Conservation (phyloP, 2,329 filamentous ascomycete species). For the Fusarium irregulare region DNA sequence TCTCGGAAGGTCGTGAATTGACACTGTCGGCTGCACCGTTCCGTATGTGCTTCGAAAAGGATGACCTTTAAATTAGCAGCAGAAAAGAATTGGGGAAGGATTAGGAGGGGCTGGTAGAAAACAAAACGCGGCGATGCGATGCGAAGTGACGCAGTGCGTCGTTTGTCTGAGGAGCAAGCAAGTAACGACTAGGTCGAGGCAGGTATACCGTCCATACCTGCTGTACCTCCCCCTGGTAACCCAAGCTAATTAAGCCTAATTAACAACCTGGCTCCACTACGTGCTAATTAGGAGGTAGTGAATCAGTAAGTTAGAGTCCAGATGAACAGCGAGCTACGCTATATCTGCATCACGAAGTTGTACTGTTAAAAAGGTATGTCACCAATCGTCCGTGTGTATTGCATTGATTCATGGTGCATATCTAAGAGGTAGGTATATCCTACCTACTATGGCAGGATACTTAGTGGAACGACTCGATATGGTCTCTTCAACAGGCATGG, state of each 20-base stretch:
- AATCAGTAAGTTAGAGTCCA: background rate
- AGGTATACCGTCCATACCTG: constrained; percentile 31
- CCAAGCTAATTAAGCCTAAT: constrained; percentile 21
- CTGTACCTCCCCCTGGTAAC: constrained; percentile 36
- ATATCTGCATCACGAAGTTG: background rate
- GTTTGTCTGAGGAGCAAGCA: constrained; percentile 46
- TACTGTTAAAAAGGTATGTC: background rate
- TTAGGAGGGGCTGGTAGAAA: constrained; percentile 1
- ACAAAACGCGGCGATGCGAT: constrained; percentile 35
- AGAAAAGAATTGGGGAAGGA: constrained; percentile 4
- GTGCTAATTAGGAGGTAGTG: constrained; percentile 7
- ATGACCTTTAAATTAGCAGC: constrained; percentile 12
- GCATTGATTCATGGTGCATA: background rate
- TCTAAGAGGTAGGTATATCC: background rate
- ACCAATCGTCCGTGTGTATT: background rate
- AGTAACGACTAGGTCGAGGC: constrained; percentile 29
- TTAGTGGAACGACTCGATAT: background rate
- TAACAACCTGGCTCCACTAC: constrained; percentile 2
- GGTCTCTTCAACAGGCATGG: background rate
- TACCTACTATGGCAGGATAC: background rate
- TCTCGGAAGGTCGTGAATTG: constrained; percentile 54
- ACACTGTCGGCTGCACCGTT: constrained; percentile 38
- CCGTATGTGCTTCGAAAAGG: constrained; percentile 31
- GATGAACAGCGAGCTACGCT: background rate
- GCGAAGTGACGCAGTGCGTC: constrained; percentile 48